Conservation (phyloP, 2,329 filamentous ascomycete genomes). For the Botrytis elliptica region DNA sequence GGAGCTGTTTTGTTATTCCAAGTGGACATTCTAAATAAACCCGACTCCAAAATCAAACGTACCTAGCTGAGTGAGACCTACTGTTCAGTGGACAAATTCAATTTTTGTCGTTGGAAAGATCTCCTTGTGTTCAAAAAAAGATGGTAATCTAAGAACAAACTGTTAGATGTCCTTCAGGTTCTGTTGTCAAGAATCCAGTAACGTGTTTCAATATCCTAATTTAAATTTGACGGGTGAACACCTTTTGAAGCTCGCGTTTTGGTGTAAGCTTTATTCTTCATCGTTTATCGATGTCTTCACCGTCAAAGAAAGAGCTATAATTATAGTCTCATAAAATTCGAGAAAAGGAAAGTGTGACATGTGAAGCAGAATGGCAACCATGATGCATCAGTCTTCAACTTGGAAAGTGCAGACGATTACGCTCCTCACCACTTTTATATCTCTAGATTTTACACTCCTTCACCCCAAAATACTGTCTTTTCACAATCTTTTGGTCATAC, state of each 20-base stretch:
- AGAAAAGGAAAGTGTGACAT: not conserved
- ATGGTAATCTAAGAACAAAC: too few relatives aligned
- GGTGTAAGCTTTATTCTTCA: not conserved
- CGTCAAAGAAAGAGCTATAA: not conserved
- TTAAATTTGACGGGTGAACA: not conserved
- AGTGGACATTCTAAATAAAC: not conserved
- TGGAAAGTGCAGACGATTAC: not conserved
- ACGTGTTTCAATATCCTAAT: not conserved
- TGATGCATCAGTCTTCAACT: not conserved
- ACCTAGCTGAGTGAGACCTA: fast-evolving
- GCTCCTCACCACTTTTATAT: too few relatives aligned
- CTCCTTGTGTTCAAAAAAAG: not conserved
- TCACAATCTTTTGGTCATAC: slow-evolving; percentile 30
- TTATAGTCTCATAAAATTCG: not conserved
- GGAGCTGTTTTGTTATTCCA: not conserved
- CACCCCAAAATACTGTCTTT: slow-evolving; percentile 24
- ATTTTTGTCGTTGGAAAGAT: not conserved
- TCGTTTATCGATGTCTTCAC: not conserved
- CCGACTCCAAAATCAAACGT: not conserved
- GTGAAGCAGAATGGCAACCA: slow-evolving; percentile 18
- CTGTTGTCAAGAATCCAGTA: too few relatives aligned
- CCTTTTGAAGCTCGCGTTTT: not conserved
- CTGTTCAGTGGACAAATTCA: not conserved
- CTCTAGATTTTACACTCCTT: not conserved
- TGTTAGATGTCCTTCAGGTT: too few relatives aligned